phyloP scores from a whole-genome alignment of 2,329 filamentous ascomycete species.

The Uncinocarpus reesii region DNA sequence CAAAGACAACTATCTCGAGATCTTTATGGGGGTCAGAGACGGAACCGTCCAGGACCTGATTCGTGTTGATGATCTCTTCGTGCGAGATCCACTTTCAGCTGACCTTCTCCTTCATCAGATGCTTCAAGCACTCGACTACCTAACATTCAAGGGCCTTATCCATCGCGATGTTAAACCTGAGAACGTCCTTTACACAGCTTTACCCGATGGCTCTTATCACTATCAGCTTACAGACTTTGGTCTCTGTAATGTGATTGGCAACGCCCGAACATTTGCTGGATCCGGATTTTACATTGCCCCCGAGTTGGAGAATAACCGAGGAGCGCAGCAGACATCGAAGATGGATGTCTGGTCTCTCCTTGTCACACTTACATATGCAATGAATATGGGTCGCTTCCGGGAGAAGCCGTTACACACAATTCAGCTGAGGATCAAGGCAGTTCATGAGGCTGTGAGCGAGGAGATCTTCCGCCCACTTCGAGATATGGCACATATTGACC shows the following conservation, averaged over 20 bases:
- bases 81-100: neutral
- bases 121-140: constrained; percentile 20
- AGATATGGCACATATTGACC: constrained; percentile 19
- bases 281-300: constrained; percentile 18
- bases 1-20: constrained; percentile 7
- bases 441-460: neutral
- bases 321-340: constrained; percentile 16
- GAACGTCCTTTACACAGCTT: constrained; percentile 20
- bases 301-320: constrained; percentile 5
- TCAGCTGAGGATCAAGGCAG: neutral
- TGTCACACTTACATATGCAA: neutral
- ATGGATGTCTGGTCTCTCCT: constrained; percentile 21
- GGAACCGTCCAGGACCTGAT: constrained; percentile 1
- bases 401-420: too few species aligned
- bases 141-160: constrained; percentile 14
- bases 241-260: constrained; percentile 14
- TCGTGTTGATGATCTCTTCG: neutral
- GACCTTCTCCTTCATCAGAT: constrained; percentile 15
- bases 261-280: constrained; percentile 12
- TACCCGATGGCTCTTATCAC: constrained; percentile 6
- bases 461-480: neutral
- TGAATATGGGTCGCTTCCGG: neutral
- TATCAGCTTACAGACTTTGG: constrained; percentile 22
- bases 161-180: constrained; percentile 21
- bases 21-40: constrained; percentile 11